phyloP scores from a whole-genome alignment of 345 rosid species.

The Nasturtium officinale region DNA sequence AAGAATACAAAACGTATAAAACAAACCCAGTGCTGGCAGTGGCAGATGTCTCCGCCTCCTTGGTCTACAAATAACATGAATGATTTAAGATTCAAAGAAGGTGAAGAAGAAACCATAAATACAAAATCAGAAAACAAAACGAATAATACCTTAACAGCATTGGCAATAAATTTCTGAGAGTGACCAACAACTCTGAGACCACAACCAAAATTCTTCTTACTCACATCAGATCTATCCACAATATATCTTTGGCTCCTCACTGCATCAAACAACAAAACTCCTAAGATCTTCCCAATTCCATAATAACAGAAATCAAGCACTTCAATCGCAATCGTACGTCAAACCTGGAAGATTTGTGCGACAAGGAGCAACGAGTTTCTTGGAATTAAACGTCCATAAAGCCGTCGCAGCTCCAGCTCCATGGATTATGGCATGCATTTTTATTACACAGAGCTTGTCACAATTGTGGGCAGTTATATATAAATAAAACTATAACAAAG shows the following conservation, averaged over 20 bases:
- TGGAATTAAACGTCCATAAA: constrained; percentile 51
- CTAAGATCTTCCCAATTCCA: no score
- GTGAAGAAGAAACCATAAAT: neutral
- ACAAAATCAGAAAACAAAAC: neutral
- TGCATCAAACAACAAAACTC: neutral
- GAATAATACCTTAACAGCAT: constrained; percentile 78
- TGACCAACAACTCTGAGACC: constrained; percentile 44
- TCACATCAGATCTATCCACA: constrained; percentile 68
- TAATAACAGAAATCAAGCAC: no score
- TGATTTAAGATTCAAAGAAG: neutral
- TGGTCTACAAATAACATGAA: constrained; percentile 50
- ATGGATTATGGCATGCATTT: constrained; percentile 67
- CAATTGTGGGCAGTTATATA: neutral
- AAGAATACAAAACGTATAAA: neutral
- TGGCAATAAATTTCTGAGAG: constrained; percentile 55
- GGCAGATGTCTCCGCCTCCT: constrained; percentile 56
- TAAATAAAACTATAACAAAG: constrained; percentile 1
- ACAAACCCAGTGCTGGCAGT: constrained; percentile 69
- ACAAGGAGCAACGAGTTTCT: constrained; percentile 46
- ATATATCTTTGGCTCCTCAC: constrained; percentile 53
- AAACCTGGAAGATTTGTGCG: constrained; percentile 61
- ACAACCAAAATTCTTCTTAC: constrained; percentile 46
- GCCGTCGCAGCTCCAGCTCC: constrained; percentile 67
- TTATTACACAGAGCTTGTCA: constrained; percentile 15
- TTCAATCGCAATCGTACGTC: no score